These are phyloP conservation scores for Hypholoma fasciculare DNA, from an alignment of 768 basidiomycete species.

Conservation along the genomic window DNA sequence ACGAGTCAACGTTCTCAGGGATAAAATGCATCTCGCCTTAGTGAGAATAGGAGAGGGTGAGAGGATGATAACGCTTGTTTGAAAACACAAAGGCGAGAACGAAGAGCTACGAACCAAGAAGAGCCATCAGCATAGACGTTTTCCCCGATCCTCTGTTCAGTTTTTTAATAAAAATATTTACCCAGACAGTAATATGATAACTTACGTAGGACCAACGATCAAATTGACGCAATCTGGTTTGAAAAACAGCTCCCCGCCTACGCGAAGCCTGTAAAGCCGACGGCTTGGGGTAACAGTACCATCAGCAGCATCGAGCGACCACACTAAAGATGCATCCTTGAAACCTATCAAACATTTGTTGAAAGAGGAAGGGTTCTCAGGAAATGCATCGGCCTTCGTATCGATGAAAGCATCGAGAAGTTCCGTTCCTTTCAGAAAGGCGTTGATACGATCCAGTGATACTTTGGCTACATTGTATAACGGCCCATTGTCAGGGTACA, in stretches of 20 bases:
- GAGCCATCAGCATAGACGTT: slow-evolving; percentile 62
- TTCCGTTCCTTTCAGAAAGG: slow-evolving; percentile 45
- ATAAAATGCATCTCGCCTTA: slow-evolving; percentile 7
- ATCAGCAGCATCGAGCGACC: slow-evolving; percentile 39
- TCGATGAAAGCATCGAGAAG: slow-evolving; percentile 40
- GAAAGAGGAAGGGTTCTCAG: background rate
- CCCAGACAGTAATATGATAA: background rate
- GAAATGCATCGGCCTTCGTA: background rate
- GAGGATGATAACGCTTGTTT: too few species aligned
- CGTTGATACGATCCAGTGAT: slow-evolving; percentile 53
- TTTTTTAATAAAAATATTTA: background rate
- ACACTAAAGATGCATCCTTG: slow-evolving; percentile 54
- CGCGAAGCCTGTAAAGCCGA: slow-evolving; percentile 47
- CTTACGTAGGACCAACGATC: slow-evolving; percentile 51
- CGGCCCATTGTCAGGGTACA: background rate
- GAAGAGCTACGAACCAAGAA: slow-evolving; percentile 27
- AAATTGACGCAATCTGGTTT: slow-evolving; percentile 50
- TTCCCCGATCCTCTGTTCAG: slow-evolving; percentile 44
- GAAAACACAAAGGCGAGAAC: too few species aligned
- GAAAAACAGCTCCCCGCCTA: slow-evolving; percentile 56
- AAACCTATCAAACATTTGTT: slow-evolving; percentile 5
- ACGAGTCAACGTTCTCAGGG: background rate
- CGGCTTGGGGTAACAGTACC: slow-evolving; percentile 33
- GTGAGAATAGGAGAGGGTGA: too few species aligned
- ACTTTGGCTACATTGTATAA: slow-evolving; percentile 47